phyloP scores from a whole-genome alignment of 164 flowering plant species.

The Aristolochia contorta region DNA sequence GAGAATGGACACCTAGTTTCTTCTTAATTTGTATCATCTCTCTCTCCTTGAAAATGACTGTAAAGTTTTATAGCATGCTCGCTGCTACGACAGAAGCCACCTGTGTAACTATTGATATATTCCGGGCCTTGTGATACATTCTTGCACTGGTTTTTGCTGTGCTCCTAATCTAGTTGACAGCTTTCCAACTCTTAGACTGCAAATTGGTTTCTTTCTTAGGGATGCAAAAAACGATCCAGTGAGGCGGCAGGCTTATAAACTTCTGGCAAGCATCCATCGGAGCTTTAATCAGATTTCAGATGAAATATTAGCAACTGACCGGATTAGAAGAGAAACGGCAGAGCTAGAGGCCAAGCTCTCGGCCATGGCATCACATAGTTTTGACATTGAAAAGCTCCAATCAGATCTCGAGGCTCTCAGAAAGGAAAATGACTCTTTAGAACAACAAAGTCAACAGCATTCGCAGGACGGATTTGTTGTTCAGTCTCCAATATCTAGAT shows the following conservation, averaged over 20 bases:
- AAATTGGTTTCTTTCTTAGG: conserved; percentile 22
- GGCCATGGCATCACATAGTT: conserved; percentile 32
- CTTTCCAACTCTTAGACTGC: no score
- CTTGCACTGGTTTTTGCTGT: no score
- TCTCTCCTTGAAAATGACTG: no score
- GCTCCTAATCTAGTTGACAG: no score
- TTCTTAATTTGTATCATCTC: no score
- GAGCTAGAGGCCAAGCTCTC: conserved; percentile 67
- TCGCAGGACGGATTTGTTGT: no score
- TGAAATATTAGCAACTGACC: conserved; percentile 55
- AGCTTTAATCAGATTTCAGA: conserved; percentile 58
- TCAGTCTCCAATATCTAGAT: no score
- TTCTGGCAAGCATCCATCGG: conserved; percentile 63
- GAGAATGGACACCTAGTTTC: no score
- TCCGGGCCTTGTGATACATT: no score
- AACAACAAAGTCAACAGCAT: conserved; percentile 12
- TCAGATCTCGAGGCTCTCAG: conserved; percentile 60
- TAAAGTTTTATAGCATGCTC: no score
- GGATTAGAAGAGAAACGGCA: conserved; percentile 47
- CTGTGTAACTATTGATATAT: no score
- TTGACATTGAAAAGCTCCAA: conserved; percentile 41
- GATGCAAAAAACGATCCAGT: conserved; percentile 74
- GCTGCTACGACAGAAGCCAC: no score
- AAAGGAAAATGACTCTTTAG: conserved; percentile 52
- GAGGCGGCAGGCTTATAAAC: conserved; percentile 57